Evolutionary conservation across 2,329 filamentous ascomycete species (phyloP).

Genomic region (Trematosphaeria pertusa): DNA sequence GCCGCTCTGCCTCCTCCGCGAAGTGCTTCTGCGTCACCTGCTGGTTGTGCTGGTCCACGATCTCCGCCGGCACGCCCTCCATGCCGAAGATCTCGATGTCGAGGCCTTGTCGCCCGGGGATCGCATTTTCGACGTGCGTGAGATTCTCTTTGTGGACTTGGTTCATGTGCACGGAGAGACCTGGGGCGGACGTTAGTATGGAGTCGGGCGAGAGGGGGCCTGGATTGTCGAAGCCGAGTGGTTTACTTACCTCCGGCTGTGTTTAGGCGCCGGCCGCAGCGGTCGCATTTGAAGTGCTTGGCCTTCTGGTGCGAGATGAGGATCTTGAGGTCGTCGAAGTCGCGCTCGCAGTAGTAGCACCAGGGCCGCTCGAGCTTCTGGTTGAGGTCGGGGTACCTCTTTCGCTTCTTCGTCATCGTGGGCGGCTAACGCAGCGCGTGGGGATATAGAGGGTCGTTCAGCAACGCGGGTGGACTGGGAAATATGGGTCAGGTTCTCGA

Average conservation of each 20-base stretch:
- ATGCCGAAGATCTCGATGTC: slow-evolving; percentile 98
- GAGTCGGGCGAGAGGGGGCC: no score
- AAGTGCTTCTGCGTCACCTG: slow-evolving; percentile 86
- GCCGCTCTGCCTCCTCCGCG: slow-evolving; percentile 81
- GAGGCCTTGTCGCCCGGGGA: slow-evolving; percentile 82
- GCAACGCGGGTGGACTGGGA: no score
- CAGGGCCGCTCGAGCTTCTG: slow-evolving; percentile 87
- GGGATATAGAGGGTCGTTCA: no score
- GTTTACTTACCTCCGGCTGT: slow-evolving; percentile 82
- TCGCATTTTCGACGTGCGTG: slow-evolving; percentile 86
- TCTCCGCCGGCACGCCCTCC: slow-evolving; percentile 91
- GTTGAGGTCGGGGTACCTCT: slow-evolving; percentile 83
- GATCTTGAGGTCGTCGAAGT: slow-evolving; percentile 97
- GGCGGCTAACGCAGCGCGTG: background rate
- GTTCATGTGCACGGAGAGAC: slow-evolving; percentile 95
- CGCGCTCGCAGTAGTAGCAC: slow-evolving; percentile 99
- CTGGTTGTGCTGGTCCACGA: slow-evolving; percentile 82
- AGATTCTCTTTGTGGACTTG: slow-evolving; percentile 97
- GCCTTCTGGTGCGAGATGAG: slow-evolving; percentile 97
- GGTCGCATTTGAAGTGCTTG: slow-evolving; percentile 98
- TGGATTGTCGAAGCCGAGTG: no score
- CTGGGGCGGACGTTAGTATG: slow-evolving; percentile 54
- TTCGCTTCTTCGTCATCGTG: slow-evolving; percentile 76
- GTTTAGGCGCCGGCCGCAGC: slow-evolving; percentile 86
- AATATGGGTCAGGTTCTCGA: no score